Conservation (phyloP, 495 filamentous ascomycete genomes). For the Penicillium bovifimosum region DNA sequence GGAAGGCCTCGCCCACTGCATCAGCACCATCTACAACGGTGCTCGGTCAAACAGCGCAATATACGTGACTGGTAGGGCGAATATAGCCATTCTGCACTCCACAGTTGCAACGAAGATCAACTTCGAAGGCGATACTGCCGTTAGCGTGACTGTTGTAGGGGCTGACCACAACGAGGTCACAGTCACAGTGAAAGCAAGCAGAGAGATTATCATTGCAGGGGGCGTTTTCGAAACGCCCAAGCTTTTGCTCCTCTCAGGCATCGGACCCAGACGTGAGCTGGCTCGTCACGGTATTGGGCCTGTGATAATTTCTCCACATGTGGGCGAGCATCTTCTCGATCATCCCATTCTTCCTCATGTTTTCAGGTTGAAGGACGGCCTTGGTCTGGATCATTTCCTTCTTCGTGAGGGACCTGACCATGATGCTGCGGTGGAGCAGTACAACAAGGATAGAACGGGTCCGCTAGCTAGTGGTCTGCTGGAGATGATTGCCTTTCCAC, state of each 20-base stretch:
- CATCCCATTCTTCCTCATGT: slow-evolving; percentile 52
- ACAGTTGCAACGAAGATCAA: slow-evolving; percentile 49
- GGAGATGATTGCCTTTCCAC: slow-evolving; percentile 52
- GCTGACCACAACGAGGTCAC: slow-evolving; percentile 20
- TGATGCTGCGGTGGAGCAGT: slow-evolving; percentile 41
- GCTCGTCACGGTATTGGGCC: slow-evolving; percentile 43
- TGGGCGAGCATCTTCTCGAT: slow-evolving; percentile 57
- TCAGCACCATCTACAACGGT: slow-evolving; percentile 55
- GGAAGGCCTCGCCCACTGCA: slow-evolving; percentile 49
- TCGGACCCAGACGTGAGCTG: slow-evolving; percentile 42
- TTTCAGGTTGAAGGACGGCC: slow-evolving; percentile 50
- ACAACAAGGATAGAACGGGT: slow-evolving; percentile 45
- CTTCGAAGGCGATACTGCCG: slow-evolving; percentile 38
- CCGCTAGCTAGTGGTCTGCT: slow-evolving; percentile 48
- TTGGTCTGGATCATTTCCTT: slow-evolving; percentile 48
- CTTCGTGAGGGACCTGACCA: slow-evolving; percentile 44
- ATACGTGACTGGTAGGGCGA: slow-evolving; percentile 50
- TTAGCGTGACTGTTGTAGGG: slow-evolving; percentile 44
- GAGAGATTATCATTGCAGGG: slow-evolving; percentile 42
- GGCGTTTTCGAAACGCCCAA: slow-evolving; percentile 45
- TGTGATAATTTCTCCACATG: slow-evolving; percentile 40
- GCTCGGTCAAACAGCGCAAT: slow-evolving; percentile 48
- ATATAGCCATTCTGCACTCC: slow-evolving; percentile 46
- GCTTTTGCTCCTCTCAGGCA: slow-evolving; percentile 45
- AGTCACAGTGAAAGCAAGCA: slow-evolving; percentile 31